Evolutionary conservation across 306 rosid species (phyloP), one percentile per base, ranked within the genome.

Genomic region (Gillenia trifoliata): DNA sequence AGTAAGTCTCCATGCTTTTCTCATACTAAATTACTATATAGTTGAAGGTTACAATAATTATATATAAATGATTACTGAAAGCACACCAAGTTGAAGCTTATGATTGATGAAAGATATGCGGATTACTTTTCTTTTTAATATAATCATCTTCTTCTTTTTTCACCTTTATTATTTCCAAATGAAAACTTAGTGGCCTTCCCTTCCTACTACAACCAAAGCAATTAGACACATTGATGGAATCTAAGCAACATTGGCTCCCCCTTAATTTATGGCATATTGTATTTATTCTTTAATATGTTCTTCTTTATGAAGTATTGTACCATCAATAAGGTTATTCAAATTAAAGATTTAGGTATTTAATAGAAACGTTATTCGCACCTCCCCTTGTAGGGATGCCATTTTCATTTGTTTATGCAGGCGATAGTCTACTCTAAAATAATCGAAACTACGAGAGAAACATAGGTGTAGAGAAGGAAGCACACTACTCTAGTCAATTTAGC

Each of bases 171-270:
- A 25, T 74, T 72, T 62, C 76, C 56, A 64, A 64, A 64, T 55
- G 63, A 81, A 77, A 73, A 66, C 65, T 67, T 49, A 65, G 75
- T 60, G 49, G 50, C 71, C 61, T 52, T 68, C 66, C 64, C 68
- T 80, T 34, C 54, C 76, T 76, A 62, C 72, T 50, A 66, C 40
- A 62, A 28, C 26, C 38, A 82, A 15, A 75, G 71, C 67, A 73
- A 79, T 30, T 9, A 79, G 41, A 77, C 67, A 75, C 40, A 36
- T 64, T 67, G 81, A 77, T 64, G 75, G 80, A 80, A 80, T 75
- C 73, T 73, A 68, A 75, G 74, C 70, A 65, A 65, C 81, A 71
- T 25, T 60, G 56, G 75, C 66, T 61, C 45, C 70, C 65, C 66
- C 56, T 79, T 49, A 72, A 34, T 6, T 60, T 38, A 40, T 72